A percentile compares a stretch with the other conserved stretches of the same genome.
Conservation (phyloP, 2,329 filamentous ascomycete species). For the Hypomyces perniciosus region DNA sequence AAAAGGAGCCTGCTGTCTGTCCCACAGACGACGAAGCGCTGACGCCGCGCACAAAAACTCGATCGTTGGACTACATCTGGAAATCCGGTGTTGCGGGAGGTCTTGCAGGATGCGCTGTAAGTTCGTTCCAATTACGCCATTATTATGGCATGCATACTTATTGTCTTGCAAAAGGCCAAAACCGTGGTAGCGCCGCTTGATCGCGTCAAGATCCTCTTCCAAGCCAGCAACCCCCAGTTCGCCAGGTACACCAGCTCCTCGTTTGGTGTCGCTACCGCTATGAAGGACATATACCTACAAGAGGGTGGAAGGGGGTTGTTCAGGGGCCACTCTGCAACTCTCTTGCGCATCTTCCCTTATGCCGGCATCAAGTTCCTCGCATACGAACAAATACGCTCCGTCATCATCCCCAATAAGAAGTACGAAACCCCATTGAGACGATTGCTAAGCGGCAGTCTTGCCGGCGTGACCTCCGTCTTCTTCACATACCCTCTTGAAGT, state of each 20-base stretch:
- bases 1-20: constrained; percentile 37
- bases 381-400: constrained; percentile 87
- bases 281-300: constrained; percentile 72
- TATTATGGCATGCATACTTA: constrained; percentile 6
- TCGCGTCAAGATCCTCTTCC: constrained; percentile 97
- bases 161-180: constrained; percentile 61
- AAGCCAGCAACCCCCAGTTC: constrained; percentile 90
- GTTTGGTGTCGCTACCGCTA: constrained; percentile 74
- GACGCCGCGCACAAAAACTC: constrained; percentile 43
- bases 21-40: constrained; percentile 44
- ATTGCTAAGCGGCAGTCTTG: constrained; percentile 65
- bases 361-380: constrained; percentile 96
- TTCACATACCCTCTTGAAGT: constrained; percentile 95
- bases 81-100: constrained; percentile 83
- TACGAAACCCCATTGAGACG: constrained; percentile 78
- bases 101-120: constrained; percentile 83
- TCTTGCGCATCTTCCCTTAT: constrained; percentile 94
- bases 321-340: constrained; percentile 88
- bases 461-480: constrained; percentile 87
- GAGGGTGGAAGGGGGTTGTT: constrained; percentile 76
- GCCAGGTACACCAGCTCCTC: constrained; percentile 88
- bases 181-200: constrained; percentile 93
- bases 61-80: constrained; percentile 76
- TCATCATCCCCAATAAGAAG: constrained; percentile 63
- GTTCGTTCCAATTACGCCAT: constrained; percentile 26